A percentile compares a stretch with the other conserved stretches of the same genome.
phyloP scores from a whole-genome alignment of 805 yeast species.

The Barnettozyma salicaria region DNA sequence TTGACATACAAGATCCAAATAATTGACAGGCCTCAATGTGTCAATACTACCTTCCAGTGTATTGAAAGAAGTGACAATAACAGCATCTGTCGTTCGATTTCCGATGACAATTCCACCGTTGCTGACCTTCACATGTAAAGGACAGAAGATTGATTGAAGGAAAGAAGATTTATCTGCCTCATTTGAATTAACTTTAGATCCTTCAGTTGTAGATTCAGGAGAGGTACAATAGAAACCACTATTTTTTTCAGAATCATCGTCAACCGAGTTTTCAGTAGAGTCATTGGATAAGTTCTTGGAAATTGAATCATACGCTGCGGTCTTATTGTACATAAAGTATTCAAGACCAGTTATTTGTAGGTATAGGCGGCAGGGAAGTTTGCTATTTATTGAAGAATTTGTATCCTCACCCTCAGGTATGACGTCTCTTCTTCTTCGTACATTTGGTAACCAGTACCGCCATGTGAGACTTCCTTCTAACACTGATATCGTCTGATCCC shows the following conservation, averaged over 20 bases:
- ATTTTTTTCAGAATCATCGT: constrained; percentile 14
- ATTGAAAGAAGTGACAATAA: constrained; percentile 56
- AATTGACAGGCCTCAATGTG: constrained; percentile 39
- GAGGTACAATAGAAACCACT: constrained; percentile 11
- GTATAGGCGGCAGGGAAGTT: constrained; percentile 50
- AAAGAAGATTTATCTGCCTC: constrained; percentile 7
- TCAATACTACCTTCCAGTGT: constrained; percentile 55
- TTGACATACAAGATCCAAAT: constrained; percentile 52
- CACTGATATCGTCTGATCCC: constrained; percentile 64
- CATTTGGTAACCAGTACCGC: constrained; percentile 75
- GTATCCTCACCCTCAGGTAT: constrained; percentile 12
- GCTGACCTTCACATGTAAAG: constrained; percentile 52
- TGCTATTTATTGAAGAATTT: constrained; percentile 33
- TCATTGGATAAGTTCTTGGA: constrained; percentile 32
- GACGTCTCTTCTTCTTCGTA: constrained; percentile 26
- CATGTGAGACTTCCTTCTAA: constrained; percentile 76
- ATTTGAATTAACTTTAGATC: constrained; percentile 2
- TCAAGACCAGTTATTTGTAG: constrained; percentile 74
- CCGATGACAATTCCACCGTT: constrained; percentile 78
- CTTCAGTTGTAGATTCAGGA: constrained; percentile 12
- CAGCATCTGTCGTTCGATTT: constrained; percentile 67
- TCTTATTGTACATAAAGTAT: constrained; percentile 74
- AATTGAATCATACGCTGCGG: constrained; percentile 67
- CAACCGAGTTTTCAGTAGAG: constrained; percentile 8
- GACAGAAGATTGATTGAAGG: constrained; percentile 42